Base-by-base conservation (phyloP, 2,329 filamentous ascomycete genomes). In the Sporothrix pseudoabietina region DNA sequence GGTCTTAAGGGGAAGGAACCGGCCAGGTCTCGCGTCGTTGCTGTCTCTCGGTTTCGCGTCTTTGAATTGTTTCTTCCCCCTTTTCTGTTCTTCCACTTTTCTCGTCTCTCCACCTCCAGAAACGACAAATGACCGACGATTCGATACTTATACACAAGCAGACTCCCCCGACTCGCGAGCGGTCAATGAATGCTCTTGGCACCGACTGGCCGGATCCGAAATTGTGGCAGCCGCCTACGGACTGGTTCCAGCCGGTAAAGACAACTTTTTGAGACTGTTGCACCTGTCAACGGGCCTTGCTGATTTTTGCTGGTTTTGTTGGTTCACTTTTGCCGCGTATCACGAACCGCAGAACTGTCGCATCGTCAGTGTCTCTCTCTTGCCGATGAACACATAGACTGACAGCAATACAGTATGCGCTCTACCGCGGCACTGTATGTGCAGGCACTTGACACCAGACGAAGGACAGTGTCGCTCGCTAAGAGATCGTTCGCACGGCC, bases 401-500 rank as follows among this genome's bases (percentile, higher is more conserved):
- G 39, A 66, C 61, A 22, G n/a, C 22, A 30, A 12, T 30, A 66
- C 61, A 57, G 61, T 57, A 68, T 72, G 71, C 71, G 59, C 39
- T 66, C 39, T 66, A 19, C 35, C 39, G 22, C 22, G 39, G 12
- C 61, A 66, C 61, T 47, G 61, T 66, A 30, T 30, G 3, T 2
- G 6, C 39, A 9, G 10, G n/a, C 39, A 19, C 12, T 30, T 30
- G 39, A 12, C 39, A 19, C 47, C 35, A 39, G 35, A 39, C 44
- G 26, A 39, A 26, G 41, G 52, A 32, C 63, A 66, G 52, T 49
- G 52, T 52, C 3, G 10, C 66, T 71, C 47, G 47, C 72, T 65
- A 54, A 47, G 44, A 52, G 14, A 14, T 47, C n/a, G n/a, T 49
- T 69, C 68, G 59, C 72, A 73, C 72, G 41, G 72, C 68, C 12